Conservation (phyloP, 208 protist genomes). For the Crithidia thermophila region DNA sequence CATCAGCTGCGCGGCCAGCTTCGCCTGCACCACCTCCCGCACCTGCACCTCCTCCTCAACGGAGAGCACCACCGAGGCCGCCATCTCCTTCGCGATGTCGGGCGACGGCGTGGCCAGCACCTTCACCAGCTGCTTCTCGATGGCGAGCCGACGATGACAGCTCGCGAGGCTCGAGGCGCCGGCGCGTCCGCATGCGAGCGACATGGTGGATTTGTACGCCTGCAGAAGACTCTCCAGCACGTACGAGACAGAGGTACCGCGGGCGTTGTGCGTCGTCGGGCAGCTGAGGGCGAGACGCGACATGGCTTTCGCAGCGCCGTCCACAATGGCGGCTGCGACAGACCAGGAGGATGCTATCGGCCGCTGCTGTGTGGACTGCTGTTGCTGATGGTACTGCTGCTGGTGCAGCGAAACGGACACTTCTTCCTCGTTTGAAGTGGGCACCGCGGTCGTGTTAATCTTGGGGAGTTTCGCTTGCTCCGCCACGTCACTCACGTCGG, state of each 20-base stretch:
- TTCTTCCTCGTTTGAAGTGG: background rate
- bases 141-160: slow-evolving; percentile 48
- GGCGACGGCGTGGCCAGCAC: slow-evolving; percentile 48
- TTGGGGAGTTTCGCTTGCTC: slow-evolving; percentile 8
- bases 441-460: background rate
- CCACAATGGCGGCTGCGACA: slow-evolving; percentile 38
- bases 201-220: slow-evolving; percentile 33
- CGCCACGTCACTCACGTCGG: slow-evolving; percentile 10
- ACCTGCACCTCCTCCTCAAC: slow-evolving; percentile 62
- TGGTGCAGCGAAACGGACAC: background rate
- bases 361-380: background rate
- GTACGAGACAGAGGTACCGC: slow-evolving; percentile 8
- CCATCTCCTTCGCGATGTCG: slow-evolving; percentile 65
- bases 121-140: slow-evolving; percentile 65
- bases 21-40: slow-evolving; percentile 57
- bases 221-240: slow-evolving; percentile 40
- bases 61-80: slow-evolving; percentile 65
- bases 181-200: background rate
- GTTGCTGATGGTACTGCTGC: background rate
- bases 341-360: slow-evolving; percentile 2
- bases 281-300: slow-evolving; percentile 42
- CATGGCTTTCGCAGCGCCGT: slow-evolving; percentile 58
- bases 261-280: slow-evolving; percentile 14
- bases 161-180: slow-evolving; percentile 18
- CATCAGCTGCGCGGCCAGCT: slow-evolving; percentile 43